A percentile compares a stretch with the other conserved stretches of the same genome.
phyloP scores from a whole-genome alignment of 2,329 filamentous ascomycete species.

The Zymoseptoria pseudotritici region DNA sequence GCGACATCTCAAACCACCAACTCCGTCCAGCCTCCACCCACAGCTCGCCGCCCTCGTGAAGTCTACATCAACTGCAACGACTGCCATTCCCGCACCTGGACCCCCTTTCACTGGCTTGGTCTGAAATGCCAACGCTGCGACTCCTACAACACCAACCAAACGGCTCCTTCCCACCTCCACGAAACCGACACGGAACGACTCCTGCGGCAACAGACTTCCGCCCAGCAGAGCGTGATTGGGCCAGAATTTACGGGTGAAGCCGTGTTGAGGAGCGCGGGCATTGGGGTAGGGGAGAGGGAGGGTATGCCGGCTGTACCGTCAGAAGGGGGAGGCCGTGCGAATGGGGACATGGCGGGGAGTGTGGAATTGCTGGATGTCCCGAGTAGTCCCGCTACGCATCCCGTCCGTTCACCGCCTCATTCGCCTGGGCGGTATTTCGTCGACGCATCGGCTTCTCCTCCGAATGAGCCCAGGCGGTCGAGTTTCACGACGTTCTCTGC shows the following conservation, averaged over 20 bases:
- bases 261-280: conserved; percentile 28
- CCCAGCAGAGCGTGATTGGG: conserved; percentile 19
- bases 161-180: conserved; percentile 36
- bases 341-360: too few relatives aligned
- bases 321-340: too few relatives aligned
- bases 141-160: conserved; percentile 46
- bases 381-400: conserved; percentile 8
- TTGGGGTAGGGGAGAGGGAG: conserved; percentile 14
- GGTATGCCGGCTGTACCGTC: neutral
- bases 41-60: conserved; percentile 30
- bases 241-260: conserved; percentile 31
- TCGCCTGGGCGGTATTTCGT: conserved; percentile 29
- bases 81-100: conserved; percentile 78
- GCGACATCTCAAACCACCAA: conserved; percentile 23
- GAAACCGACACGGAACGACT: conserved; percentile 29
- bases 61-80: conserved; percentile 91
- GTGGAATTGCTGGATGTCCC: conserved; percentile 7
- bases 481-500: conserved; percentile 23
- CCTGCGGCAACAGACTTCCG: conserved; percentile 19
- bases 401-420: conserved; percentile 16
- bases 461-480: conserved; percentile 19
- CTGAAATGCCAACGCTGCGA: conserved; percentile 68
- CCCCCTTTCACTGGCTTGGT: conserved; percentile 89
- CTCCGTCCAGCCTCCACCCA: neutral
- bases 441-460: conserved; percentile 7